phyloP scores from a whole-genome alignment of 331 rosid genomes.

The Pyracantha coccinea region DNA sequence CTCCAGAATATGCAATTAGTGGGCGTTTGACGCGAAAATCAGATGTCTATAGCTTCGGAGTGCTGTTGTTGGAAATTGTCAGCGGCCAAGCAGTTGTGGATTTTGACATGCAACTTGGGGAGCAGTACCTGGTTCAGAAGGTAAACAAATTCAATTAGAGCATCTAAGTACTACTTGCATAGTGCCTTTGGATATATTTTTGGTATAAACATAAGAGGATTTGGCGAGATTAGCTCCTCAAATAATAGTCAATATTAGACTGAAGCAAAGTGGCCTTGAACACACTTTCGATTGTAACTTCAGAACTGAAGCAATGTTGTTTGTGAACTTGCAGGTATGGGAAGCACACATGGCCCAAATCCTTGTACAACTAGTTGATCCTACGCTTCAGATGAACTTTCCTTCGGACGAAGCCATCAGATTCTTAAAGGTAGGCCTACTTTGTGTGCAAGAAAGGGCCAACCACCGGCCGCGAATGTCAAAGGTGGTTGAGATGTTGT shows the following conservation, averaged over 20 bases:
- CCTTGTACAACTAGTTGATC: constrained; percentile 49
- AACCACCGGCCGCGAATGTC: constrained; percentile 39
- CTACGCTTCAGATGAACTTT: constrained; percentile 30
- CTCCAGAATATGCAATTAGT: constrained; percentile 87
- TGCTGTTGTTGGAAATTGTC: constrained; percentile 61
- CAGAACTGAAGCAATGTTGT: background rate
- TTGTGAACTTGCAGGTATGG: constrained; percentile 64
- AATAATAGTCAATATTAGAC: too few relatives aligned
- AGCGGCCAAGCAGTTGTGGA: constrained; percentile 60
- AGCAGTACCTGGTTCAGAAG: constrained; percentile 83
- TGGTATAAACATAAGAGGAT: too few relatives aligned
- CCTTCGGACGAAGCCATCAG: constrained; percentile 38
- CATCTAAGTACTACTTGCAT: background rate
- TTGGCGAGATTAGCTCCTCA: too few relatives aligned
- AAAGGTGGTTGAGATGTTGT: constrained; percentile 26
- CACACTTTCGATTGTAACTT: too few relatives aligned
- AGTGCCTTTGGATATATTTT: too few relatives aligned
- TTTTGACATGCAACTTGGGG: constrained; percentile 40
- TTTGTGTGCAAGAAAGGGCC: constrained; percentile 46
- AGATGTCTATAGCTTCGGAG: constrained; percentile 89
- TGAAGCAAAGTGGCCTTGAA: too few relatives aligned
- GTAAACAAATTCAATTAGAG: constrained; percentile 22
- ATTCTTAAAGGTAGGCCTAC: constrained; percentile 54
- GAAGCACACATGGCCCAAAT: constrained; percentile 34
- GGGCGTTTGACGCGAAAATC: constrained; percentile 83